A percentile compares a stretch with the other conserved stretches of the same genome.
phyloP scores from a whole-genome alignment of 495 filamentous ascomycete genomes.

The Mytilinidion resinicola region DNA sequence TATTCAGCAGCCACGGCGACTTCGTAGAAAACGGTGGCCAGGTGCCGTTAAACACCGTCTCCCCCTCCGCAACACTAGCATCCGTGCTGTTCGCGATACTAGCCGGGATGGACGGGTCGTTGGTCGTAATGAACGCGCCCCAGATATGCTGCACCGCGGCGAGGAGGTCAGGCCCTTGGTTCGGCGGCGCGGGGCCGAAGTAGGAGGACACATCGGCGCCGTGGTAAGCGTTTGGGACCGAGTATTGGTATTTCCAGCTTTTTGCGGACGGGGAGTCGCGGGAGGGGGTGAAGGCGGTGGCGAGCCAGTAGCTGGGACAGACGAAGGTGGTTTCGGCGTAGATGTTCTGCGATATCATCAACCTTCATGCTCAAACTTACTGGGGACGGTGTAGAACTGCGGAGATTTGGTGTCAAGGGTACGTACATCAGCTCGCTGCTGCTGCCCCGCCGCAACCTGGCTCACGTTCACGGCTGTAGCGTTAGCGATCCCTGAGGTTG shows the following conservation, averaged over 20 bases:
- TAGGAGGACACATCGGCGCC: constrained; percentile 48
- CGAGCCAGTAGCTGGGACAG: constrained; percentile 60
- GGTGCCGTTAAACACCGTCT: too few relatives aligned
- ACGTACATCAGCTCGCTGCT: constrained; percentile 43
- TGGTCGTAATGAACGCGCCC: constrained; percentile 48
- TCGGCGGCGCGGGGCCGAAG: constrained; percentile 38
- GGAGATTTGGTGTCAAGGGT: constrained; percentile 20
- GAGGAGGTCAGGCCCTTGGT: constrained; percentile 33
- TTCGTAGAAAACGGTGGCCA: constrained; percentile 13
- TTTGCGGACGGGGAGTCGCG: constrained; percentile 23
- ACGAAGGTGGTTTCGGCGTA: constrained; percentile 56
- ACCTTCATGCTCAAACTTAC: constrained; percentile 23
- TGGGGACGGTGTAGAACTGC: neutral
- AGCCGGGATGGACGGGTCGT: constrained; percentile 45
- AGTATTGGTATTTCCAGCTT: constrained; percentile 56
- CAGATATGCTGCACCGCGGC: constrained; percentile 38
- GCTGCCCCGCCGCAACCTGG: constrained; percentile 45
- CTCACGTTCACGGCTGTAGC: constrained; percentile 13
- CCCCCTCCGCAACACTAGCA: too few relatives aligned
- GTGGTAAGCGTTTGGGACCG: constrained; percentile 53
- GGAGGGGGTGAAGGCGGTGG: constrained; percentile 46
- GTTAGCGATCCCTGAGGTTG: neutral
- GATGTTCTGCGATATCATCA: constrained; percentile 43
- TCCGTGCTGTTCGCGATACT: too few relatives aligned
- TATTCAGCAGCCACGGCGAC: constrained; percentile 41